Evolutionary conservation across 371 early-diverging fungal genomes (phyloP).

Genomic region (Rhizopus arrhizus): DNA sequence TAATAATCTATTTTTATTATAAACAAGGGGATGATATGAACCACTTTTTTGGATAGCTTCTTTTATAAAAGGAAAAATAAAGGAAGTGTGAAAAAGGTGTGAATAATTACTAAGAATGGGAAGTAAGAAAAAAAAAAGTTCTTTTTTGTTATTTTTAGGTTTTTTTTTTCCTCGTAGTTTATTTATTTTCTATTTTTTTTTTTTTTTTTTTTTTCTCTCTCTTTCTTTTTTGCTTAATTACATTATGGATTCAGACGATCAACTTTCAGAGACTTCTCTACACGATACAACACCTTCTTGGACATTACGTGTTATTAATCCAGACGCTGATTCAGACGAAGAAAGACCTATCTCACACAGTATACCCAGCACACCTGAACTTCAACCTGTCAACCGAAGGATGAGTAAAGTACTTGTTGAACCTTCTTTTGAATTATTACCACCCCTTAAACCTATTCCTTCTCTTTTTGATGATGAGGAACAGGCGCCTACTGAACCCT

Average conservation of each 20-base stretch:
- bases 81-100: neutral
- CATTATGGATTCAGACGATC: constrained; percentile 18
- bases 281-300: constrained; percentile 9
- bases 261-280: constrained; percentile 18
- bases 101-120: constrained; percentile 4
- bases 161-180: neutral
- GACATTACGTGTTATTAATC: constrained; percentile 26
- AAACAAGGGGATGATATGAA: too few relatives aligned
- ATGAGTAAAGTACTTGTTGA: constrained; percentile 25
- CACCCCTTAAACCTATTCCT: constrained; percentile 16
- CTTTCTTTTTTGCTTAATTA: constrained; percentile 9
- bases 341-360: constrained; percentile 1
- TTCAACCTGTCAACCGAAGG: constrained; percentile 14
- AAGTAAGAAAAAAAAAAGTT: neutral
- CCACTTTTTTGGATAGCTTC: too few relatives aligned
- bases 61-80: too few relatives aligned
- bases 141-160: constrained; percentile 5
- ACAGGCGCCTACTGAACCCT: neutral
- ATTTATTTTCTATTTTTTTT: constrained; percentile 5
- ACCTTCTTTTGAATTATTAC: constrained; percentile 15
- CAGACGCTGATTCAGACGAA: constrained; percentile 22
- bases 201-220: neutral
- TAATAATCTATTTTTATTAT: too few relatives aligned
- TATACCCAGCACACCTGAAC: constrained; percentile 19
- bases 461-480: constrained; percentile 4